Base-by-base conservation (phyloP, 169 alveolate species). In the Eimeria nieschulzi region DNA sequence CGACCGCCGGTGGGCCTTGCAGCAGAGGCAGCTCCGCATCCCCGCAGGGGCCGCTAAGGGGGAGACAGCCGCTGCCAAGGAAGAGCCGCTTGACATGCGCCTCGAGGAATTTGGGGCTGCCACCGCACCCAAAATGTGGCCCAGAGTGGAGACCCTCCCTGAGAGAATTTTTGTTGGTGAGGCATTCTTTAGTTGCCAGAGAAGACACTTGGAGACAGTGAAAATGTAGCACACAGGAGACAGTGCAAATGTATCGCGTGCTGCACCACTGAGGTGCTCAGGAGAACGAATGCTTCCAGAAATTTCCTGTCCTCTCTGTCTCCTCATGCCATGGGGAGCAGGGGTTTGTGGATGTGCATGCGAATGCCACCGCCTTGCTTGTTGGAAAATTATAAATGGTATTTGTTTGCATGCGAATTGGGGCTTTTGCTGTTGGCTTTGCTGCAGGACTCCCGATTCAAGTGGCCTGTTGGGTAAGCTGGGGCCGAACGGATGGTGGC, bases 1-100 rank as follows among this genome's bases (percentile, higher is more conserved):
- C 12, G 94, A 91, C 71, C 55, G 94, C 15, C 94, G 94, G 54
- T 78, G 87, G 91, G 94, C 94, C 5, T 63, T 91, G 66, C 92
- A 83, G 73, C 91, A 91, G 76, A 19, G 87, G 33, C 55, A 56
- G 19, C 68, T 91, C 55, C 39, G 66, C 59, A 54, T 78, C 9
- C 92, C 87, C 21, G 71, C 90, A 5, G 76, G 13, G 46, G 71
- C 68, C 19, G 72, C 75, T 6, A 64, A 9, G 33, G 76, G 82
- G 13, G 73, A 63, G 17, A 56, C 46, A 1, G n/a, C 7, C 6
- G 21, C 21, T 33, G 26, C 51, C 2, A 63, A 55, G 6, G 75
- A 80, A 9, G 87, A 55, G 23, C 75, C 75, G 0, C 91, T 46
- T 7, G 83, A 46, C 59, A 19, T 61, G 53, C 53, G 68, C 54